Base-by-base conservation (phyloP, 2,329 filamentous ascomycete species). In the Pseudogymnoascus sp. region DNA sequence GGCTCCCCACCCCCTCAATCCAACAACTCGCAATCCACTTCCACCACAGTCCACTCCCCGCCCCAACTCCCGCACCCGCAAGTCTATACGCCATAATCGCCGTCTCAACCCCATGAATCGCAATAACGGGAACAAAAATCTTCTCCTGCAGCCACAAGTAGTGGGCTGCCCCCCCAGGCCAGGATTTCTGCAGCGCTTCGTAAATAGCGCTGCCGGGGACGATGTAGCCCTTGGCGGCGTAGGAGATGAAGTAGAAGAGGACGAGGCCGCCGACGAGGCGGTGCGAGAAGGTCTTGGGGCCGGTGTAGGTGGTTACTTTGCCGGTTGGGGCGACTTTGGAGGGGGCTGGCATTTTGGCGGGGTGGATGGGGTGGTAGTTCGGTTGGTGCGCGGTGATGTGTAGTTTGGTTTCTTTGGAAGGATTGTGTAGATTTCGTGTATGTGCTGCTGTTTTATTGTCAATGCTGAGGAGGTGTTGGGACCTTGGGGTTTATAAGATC, bases 21-120 rank as follows among this genome's bases (percentile, higher is more conserved):
- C 21, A 41, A 60, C 58, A 60, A 25, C 35, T 40, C 7, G 35
- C 58, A 40, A 60, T 60, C 58, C 58, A 60, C 38, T 60, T 60
- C 31, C 31, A 60, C 58, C 58, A 60, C 58, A 60, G n/a, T 7
- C 18, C 58, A 9, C 58, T 60, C 9, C n/a, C 31, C 12, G 18
- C 58, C 0, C 38, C 12, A 35, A 60, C 58, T 2, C 58, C 58
- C 2, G 58, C 58, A 1, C 58, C 58, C 6, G 18, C 14, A 5
- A 60, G 58, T 2, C 58, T 4, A 25, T 40, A 60, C 12, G 35
- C 35, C 58, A 60, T 60, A n/a, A 60, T 18, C 58, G 38, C 58
- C 33, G 58, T 60, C 58, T 60, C 58, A n/a, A 60, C 12, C 5
- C 21, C 58, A n/a, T 60, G 58, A n/a, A 60, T 60, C 12, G 38